Conservation (phyloP, 176 grass and related monocot species). For the Aegilops speltoides region DNA sequence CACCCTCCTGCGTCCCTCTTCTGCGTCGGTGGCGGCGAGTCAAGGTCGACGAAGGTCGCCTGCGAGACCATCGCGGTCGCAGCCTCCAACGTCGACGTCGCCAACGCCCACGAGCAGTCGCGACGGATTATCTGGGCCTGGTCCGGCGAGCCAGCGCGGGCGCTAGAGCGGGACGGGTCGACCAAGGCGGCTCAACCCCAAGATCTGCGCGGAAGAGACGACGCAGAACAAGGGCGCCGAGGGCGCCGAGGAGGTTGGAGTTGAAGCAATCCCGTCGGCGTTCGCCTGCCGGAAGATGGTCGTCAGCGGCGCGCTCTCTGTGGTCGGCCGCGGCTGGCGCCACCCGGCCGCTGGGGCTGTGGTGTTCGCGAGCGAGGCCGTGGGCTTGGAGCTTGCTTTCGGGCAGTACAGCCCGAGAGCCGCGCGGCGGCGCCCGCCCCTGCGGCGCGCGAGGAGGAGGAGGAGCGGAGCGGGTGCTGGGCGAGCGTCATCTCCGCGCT, state of each 20-base stretch:
- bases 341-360: slow-evolving; percentile 21
- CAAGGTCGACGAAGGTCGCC: slow-evolving; percentile 4
- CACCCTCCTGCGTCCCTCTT: neutral
- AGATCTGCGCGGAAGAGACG: slow-evolving; percentile 23
- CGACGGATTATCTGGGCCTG: neutral
- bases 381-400: slow-evolving; percentile 34
- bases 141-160: neutral
- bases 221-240: neutral
- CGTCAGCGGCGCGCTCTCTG: neutral
- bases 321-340: slow-evolving; percentile 5
- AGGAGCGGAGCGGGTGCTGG: slow-evolving; percentile 22
- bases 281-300: slow-evolving; percentile 35
- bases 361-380: slow-evolving; percentile 46
- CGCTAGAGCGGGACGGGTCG: slow-evolving; percentile 31
- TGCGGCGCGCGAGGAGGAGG: neutral
- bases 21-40: neutral
- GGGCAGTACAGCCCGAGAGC: slow-evolving; percentile 5
- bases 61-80: neutral
- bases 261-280: slow-evolving; percentile 1
- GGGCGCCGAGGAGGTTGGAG: neutral
- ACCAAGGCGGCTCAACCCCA: slow-evolving; percentile 49
- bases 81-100: neutral
- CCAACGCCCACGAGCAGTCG: neutral
- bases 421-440: neutral
- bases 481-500: neutral